phyloP scores from a whole-genome alignment of 139 green algal genomes.

The Volvox africanus region DNA sequence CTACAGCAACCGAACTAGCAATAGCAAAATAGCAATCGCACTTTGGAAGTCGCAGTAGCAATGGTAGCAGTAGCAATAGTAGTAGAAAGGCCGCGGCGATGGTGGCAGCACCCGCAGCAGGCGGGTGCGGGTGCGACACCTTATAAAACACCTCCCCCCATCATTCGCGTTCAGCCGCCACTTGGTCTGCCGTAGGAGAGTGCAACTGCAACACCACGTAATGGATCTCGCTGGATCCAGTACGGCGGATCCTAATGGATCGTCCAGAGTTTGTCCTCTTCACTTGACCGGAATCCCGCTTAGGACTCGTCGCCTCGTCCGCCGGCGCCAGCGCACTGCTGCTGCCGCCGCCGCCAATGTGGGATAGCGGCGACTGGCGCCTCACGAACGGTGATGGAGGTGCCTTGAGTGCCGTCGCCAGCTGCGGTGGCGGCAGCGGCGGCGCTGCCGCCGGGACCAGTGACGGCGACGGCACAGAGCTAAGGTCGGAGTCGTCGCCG shows the following conservation, averaged over 20 bases:
- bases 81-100: too few species aligned
- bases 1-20: too few species aligned
- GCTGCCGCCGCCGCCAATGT: not conserved
- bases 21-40: too few species aligned
- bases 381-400: not conserved
- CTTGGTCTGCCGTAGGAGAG: too few species aligned
- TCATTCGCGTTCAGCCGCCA: too few species aligned
- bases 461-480: not conserved
- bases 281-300: not conserved
- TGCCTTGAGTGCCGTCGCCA: not conserved
- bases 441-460: not conserved
- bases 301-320: not conserved
- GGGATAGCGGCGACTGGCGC: not conserved
- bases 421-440: not conserved
- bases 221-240: constrained; percentile 28
- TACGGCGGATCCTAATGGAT: constrained; percentile 32
- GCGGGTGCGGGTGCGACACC: too few species aligned
- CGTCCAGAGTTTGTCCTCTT: not conserved
- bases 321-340: not conserved
- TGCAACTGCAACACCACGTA: constrained; percentile 3
- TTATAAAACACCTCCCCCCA: too few species aligned
- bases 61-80: too few species aligned
- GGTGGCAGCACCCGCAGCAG: too few species aligned
- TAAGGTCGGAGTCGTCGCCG: not conserved
- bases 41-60: too few species aligned